Base-by-base conservation (phyloP, 2,329 filamentous ascomycete genomes). In the Arthrobotrys sphaeroides region DNA sequence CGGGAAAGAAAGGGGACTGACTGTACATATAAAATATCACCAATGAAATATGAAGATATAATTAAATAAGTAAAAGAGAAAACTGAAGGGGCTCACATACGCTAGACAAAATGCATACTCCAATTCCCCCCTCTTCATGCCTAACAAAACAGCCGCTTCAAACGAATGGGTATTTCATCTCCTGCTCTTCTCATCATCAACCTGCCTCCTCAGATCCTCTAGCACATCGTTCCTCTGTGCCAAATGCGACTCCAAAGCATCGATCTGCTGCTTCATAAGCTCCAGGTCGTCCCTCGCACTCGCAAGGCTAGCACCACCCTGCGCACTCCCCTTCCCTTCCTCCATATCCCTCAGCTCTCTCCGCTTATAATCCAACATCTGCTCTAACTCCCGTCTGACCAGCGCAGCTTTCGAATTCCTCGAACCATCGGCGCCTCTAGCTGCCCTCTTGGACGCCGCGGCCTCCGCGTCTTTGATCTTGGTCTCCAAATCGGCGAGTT, bases 361-460 rank as follows among this genome's bases (percentile, higher is more conserved):
- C 82, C 92, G 86, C 88, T 99, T 99, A 83, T 96, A 98, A 81
- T 99, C 95, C 45, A 99, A 85, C 83, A 99, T 84, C 84, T 97
- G 92, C 83, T 98, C 93, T 51, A 97, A 85, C 84, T 99, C 95
- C 77, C 94, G 87, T 87, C 97, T 98, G 68, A 98, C 92, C 42
- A 99, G 86, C 38, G 93, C 92, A 45, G 94, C 94, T 83, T 93
- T 96, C 22, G 88, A 90, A 78, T 93, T 89, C 49, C 93, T 65
- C 86, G 84, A 87, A 88, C 79, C 86, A 88, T 78, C 87, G 87
- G 80, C 84, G 78, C 81, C 60, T 81, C 84, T 80, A 82, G 86
- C 82, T 83, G 86, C 86, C 69, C 88, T 86, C 74, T 88, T 87
- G 79, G 91, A 88, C 0, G 90, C 89, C 45, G 89, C 88, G 69